These are phyloP conservation scores for Blastomyces silverae DNA, from an alignment of 2,329 filamentous ascomycete genomes.

Conservation along the genomic window DNA sequence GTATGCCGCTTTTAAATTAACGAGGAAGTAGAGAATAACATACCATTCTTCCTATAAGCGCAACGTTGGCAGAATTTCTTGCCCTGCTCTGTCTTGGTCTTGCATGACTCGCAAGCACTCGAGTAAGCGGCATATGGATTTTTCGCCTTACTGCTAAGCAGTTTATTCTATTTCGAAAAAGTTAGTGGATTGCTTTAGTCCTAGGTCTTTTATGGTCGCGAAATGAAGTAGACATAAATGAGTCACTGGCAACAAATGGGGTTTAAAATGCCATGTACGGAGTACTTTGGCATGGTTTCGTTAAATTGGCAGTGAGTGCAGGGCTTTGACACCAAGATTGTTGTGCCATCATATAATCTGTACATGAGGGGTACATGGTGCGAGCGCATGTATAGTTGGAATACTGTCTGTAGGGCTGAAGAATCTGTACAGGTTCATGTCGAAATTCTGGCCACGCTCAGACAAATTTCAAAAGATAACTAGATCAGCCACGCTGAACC, in stretches of 20 bases:
- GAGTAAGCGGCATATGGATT: conserved; percentile 61
- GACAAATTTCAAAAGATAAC: background rate
- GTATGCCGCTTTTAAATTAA: conserved; percentile 16
- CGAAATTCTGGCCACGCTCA: background rate
- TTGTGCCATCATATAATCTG: background rate
- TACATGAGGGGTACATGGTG: background rate
- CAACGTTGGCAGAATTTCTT: conserved; percentile 56
- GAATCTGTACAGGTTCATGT: background rate
- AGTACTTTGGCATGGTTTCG: background rate
- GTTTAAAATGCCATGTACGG: background rate
- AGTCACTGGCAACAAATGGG: background rate
- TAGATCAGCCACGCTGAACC: background rate
- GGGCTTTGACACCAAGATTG: background rate
- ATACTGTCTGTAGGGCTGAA: background rate
- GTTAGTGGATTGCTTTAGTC: background rate
- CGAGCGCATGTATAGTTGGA: background rate
- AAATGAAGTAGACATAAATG: background rate
- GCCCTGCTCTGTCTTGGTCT: conserved; percentile 57
- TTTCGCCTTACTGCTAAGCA: conserved; percentile 57
- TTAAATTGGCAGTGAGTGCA: background rate
- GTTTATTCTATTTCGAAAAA: conserved; percentile 49
- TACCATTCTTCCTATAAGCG: conserved; percentile 57
- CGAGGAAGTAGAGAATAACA: conserved; percentile 21
- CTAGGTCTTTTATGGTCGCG: background rate
- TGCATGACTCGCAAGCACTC: conserved; percentile 56